These are phyloP conservation scores for Eutrema japonicum DNA, from an alignment of 345 rosid genomes.

Conservation along the genomic window DNA sequence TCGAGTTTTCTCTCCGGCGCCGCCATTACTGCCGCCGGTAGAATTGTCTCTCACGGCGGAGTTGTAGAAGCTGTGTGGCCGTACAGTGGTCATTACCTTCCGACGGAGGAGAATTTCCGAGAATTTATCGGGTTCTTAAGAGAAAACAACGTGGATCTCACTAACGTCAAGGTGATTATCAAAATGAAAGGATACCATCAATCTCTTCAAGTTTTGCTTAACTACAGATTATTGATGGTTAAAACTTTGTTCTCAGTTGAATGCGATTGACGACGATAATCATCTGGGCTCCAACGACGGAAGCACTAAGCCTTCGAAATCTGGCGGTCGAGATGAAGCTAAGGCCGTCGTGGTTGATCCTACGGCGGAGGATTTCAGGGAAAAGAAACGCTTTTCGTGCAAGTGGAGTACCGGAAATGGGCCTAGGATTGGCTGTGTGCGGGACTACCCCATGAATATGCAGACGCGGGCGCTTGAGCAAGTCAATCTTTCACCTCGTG, in stretches of 20 bases:
- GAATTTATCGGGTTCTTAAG: slow-evolving; percentile 73
- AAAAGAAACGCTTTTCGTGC: slow-evolving; percentile 52
- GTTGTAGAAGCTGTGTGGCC: slow-evolving; percentile 87
- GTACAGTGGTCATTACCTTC: slow-evolving; percentile 94
- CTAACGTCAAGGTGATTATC: slow-evolving; percentile 71
- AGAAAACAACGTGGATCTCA: slow-evolving; percentile 73
- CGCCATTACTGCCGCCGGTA: slow-evolving; percentile 73
- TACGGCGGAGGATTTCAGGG: slow-evolving; percentile 1
- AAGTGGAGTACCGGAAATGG: slow-evolving; percentile 81
- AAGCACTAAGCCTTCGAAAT: slow-evolving; percentile 33
- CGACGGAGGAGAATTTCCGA: slow-evolving; percentile 87
- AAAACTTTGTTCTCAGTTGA: slow-evolving; percentile 52
- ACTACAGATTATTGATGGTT: slow-evolving; percentile 7
- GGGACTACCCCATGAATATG: slow-evolving; percentile 74
- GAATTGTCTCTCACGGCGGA: slow-evolving; percentile 61
- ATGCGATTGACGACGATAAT: slow-evolving; percentile 70
- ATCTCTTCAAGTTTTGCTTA: background rate
- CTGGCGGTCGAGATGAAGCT: slow-evolving; percentile 28
- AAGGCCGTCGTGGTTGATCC: slow-evolving; percentile 25
- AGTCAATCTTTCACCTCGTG: slow-evolving; percentile 80
- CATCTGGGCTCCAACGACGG: slow-evolving; percentile 22
- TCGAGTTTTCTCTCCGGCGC: slow-evolving; percentile 85
- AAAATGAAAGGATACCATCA: background rate
- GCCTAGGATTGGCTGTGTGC: slow-evolving; percentile 86
- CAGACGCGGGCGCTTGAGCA: slow-evolving; percentile 81